phyloP scores from a whole-genome alignment of 495 filamentous ascomycete genomes.

The Alectoria sarmentosa region DNA sequence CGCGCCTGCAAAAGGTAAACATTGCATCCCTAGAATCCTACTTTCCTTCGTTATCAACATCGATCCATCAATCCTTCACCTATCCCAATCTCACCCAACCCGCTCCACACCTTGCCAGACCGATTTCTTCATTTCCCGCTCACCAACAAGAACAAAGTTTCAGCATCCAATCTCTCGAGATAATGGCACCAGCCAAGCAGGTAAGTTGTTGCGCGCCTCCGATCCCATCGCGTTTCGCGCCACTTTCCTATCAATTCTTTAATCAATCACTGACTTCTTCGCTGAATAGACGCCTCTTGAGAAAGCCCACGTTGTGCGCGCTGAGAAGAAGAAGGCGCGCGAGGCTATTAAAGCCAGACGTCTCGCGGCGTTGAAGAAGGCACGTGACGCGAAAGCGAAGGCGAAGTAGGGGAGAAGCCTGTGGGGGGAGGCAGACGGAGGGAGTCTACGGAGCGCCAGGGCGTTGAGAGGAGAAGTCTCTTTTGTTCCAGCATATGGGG shows the following conservation, averaged over 20 bases:
- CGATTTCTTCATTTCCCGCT: not conserved
- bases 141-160: not conserved
- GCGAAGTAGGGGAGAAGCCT: slow-evolving; percentile 6
- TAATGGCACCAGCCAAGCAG: slow-evolving; percentile 13
- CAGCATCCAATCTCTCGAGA: not conserved
- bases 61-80: not conserved
- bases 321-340: slow-evolving; percentile 17
- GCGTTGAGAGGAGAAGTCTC: not conserved
- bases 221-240: not conserved
- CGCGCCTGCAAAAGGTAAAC: not conserved
- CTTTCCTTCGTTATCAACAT: not conserved
- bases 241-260: not conserved
- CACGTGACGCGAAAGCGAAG: slow-evolving; percentile 14
- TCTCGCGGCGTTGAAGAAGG: slow-evolving; percentile 13
- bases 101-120: not conserved
- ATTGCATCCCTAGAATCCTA: not conserved
- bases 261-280: not conserved
- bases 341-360: slow-evolving; percentile 20
- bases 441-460: not conserved
- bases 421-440: not conserved
- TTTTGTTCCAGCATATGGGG: not conserved
- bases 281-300: slow-evolving; percentile 4
- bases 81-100: not conserved
- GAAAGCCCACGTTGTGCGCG: slow-evolving; percentile 17
- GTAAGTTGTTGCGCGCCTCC: slow-evolving; percentile 1